Evolutionary conservation across 345 rosid species (phyloP), one percentile per base, ranked within the genome.

Genomic region (Gossypioides kirkii): DNA sequence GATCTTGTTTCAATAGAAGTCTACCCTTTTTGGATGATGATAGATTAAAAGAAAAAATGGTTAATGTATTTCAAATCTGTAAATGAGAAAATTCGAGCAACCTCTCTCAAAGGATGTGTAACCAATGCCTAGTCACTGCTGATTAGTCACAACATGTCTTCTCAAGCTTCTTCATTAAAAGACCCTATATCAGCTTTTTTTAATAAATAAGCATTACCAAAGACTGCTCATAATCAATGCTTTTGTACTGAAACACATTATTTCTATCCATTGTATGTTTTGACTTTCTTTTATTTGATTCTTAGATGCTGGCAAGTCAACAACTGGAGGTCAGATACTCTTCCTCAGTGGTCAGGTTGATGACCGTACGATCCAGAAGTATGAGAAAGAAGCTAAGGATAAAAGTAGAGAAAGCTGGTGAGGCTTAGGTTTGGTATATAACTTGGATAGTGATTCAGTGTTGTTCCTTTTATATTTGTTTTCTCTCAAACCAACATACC

Each of bases 381-480:
- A 93, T 78, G 99, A 96, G 85, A 96, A 87, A 80, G 99, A 96
- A 79, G 98, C 99, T 22, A 96, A 93, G 84, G 98, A 93, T 10
- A 96, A 93, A 85, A 91, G 94, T 83, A 93, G 99, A 83, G 99
- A 93, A 81, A 96, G 98, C 83, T 93, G 99, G 99, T 93, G 76
- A 73, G 87, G 28, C 38, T 61, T 68, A 3, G 36, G 73, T 76
- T 17, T 47, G 77, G 68, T 43, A 43, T 50, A 23, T 66, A 66
- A 16, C 16, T 26, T 47, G 14, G 36, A 10, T 58, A 58, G 38
- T 56, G 32, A 23, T 25, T 12, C 38, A 25, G 16, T 58, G 28
- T 8, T 25, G 16, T 58, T 58, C 62, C 17, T 45, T 45, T 2
- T 45, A 45, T 45, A 45, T 45, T 45, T 45, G 49, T 45, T 45